These are phyloP conservation scores for Neospermospora avenae DNA, from an alignment of 2,329 filamentous ascomycete genomes.

Conservation along the genomic window DNA sequence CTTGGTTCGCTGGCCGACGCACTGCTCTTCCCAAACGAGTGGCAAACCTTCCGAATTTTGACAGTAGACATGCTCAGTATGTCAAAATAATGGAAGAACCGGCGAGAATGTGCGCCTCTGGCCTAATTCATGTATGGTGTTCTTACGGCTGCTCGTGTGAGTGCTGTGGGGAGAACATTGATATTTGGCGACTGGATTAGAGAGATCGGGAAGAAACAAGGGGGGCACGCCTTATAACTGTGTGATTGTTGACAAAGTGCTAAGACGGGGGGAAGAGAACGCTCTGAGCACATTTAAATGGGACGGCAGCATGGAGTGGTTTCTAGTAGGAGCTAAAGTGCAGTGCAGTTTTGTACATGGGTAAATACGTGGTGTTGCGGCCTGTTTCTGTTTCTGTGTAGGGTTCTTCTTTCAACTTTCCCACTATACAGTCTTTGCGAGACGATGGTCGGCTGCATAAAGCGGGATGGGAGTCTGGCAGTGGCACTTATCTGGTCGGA, in stretches of 20 bases:
- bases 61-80: conserved; percentile 19
- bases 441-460: neutral
- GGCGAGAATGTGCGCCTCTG: neutral
- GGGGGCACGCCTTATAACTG: too few species aligned
- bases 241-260: conserved; percentile 14
- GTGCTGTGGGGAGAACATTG: neutral
- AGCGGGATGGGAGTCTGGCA: neutral
- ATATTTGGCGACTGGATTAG: conserved; percentile 12
- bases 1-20: conserved; percentile 27
- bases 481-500: neutral
- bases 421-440: neutral
- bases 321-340: neutral
- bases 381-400: conserved; percentile 14
- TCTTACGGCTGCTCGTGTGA: neutral
- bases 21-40: conserved; percentile 28
- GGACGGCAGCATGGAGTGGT: conserved; percentile 2
- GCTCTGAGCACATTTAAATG: conserved; percentile 14
- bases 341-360: neutral
- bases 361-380: conserved; percentile 7
- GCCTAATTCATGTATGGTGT: neutral
- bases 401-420: conserved; percentile 14
- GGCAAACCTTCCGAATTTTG: conserved; percentile 29
- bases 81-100: neutral
- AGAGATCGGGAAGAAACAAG: conserved; percentile 5
- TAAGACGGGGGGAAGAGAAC: conserved; percentile 1